Evolutionary conservation across 345 rosid species (phyloP).

Genomic region (Mercurialis annua): DNA sequence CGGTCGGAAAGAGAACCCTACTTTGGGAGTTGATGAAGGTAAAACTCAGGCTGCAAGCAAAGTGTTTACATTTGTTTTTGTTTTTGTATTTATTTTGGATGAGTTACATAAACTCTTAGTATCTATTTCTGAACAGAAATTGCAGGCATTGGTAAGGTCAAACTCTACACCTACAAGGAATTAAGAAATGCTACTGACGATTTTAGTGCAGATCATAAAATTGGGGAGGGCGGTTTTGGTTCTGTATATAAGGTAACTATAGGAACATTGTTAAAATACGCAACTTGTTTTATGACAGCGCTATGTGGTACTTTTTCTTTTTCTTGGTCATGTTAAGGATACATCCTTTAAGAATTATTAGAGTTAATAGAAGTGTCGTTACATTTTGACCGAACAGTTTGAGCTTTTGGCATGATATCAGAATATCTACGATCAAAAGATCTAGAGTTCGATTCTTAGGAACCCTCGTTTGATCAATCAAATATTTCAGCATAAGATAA

Average conservation of each 20-base stretch:
- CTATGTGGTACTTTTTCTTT: not conserved
- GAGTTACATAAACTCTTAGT: not conserved
- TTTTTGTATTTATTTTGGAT: not conserved
- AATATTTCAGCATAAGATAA: too few relatives aligned
- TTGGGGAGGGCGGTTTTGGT: conserved; percentile 99
- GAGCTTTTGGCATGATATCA: too few relatives aligned
- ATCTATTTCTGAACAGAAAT: conserved; percentile 41
- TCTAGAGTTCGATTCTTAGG: too few relatives aligned
- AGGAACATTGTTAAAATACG: conserved; percentile 13
- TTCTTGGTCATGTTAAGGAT: conserved; percentile 4
- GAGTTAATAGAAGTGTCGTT: too few relatives aligned
- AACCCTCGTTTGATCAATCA: too few relatives aligned
- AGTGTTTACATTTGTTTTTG: not conserved
- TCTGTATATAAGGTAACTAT: conserved; percentile 72
- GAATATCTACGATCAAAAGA: too few relatives aligned
- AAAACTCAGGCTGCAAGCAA: conserved; percentile 7
- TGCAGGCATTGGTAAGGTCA: conserved; percentile 44
- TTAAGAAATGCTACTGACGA: conserved; percentile 65
- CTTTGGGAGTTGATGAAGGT: conserved; percentile 64
- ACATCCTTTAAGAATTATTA: conserved; percentile 3
- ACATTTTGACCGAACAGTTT: too few relatives aligned
- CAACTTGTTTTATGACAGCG: not conserved
- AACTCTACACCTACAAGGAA: conserved; percentile 59
- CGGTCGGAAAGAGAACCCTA: conserved; percentile 16
- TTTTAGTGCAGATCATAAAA: conserved; percentile 57